Percentiles rank a stretch among this genome's conserved stretches.
Conservation (phyloP, 768 basidiomycete species). For the Serendipita sp. region DNA sequence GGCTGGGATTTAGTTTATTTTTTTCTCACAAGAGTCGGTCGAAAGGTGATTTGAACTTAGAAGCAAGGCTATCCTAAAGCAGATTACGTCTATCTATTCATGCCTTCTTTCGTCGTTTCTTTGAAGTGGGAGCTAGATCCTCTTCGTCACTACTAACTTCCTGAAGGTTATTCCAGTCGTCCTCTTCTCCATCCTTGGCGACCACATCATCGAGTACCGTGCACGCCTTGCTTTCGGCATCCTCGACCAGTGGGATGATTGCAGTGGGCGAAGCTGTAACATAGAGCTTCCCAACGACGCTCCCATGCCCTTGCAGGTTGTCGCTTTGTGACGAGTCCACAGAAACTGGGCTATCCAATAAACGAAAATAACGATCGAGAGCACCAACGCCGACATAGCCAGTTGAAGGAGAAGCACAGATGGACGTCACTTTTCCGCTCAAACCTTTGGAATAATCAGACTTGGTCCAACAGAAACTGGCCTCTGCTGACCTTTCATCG, state of each 20-base stretch:
- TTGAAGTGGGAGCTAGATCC: neutral
- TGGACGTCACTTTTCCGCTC: conserved; percentile 50
- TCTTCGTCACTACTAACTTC: neutral
- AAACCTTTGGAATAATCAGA: conserved; percentile 29
- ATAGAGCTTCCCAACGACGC: conserved; percentile 7
- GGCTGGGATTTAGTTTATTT: no score
- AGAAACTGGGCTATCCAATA: conserved; percentile 46
- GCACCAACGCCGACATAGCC: conserved; percentile 42
- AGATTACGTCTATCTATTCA: neutral
- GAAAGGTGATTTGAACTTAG: no score
- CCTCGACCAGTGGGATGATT: neutral
- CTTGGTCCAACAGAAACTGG: neutral
- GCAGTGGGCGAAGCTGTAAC: conserved; percentile 2
- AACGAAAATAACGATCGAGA: conserved; percentile 51
- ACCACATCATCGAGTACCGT: conserved; percentile 12
- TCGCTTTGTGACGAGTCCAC: neutral
- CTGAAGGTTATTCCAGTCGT: conserved; percentile 54
- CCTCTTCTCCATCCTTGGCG: conserved; percentile 27
- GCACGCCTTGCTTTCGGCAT: conserved; percentile 6
- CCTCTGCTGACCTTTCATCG: conserved; percentile 41
- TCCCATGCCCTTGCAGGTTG: conserved; percentile 1
- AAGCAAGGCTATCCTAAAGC: no score
- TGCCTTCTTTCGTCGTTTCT: neutral
- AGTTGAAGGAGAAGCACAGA: conserved; percentile 26
- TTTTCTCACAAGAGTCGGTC: no score